Percentiles rank a stretch among this genome's conserved stretches.
Evolutionary conservation across 257 asterid species (phyloP).

Genomic region (Petrea volubilis): DNA sequence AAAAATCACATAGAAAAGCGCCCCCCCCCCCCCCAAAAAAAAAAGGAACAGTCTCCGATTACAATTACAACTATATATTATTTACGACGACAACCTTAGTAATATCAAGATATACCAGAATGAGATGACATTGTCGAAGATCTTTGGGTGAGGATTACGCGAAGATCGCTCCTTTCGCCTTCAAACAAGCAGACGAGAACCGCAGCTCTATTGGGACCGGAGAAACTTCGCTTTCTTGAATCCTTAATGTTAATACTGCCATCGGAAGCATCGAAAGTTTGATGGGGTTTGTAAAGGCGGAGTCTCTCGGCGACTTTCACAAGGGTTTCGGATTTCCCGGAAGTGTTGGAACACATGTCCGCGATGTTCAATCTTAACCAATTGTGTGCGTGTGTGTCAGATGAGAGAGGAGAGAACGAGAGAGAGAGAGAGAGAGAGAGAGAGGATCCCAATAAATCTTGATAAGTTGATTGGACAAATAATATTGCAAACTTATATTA

Average conservation of each 20-base stretch:
- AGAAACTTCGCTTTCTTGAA: slow-evolving; percentile 3
- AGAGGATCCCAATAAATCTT: neutral
- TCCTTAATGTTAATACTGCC: neutral
- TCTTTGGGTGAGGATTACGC: slow-evolving; percentile 79
- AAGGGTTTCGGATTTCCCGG: slow-evolving; percentile 41
- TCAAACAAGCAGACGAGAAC: slow-evolving; percentile 75
- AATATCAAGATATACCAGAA: slow-evolving; percentile 43
- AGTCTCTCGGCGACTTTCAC: slow-evolving; percentile 42
- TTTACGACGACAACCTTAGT: neutral
- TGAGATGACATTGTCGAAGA: slow-evolving; percentile 65
- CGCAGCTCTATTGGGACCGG: slow-evolving; percentile 48
- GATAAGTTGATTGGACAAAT: neutral
- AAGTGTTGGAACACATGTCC: slow-evolving; percentile 30
- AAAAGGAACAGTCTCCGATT: neutral
- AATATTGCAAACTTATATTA: no score
- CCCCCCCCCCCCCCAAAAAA: neutral
- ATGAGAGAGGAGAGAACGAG: no score
- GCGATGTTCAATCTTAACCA: neutral
- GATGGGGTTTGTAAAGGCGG: slow-evolving; percentile 32
- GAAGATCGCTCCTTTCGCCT: slow-evolving; percentile 54
- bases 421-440: no score
- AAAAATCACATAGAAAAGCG: slow-evolving; percentile 16
- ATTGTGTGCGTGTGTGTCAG: no score
- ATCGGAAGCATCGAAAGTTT: neutral
- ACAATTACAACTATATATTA: no score